Conservation (phyloP, 441 rosid species). For the Jatropha multifida region DNA sequence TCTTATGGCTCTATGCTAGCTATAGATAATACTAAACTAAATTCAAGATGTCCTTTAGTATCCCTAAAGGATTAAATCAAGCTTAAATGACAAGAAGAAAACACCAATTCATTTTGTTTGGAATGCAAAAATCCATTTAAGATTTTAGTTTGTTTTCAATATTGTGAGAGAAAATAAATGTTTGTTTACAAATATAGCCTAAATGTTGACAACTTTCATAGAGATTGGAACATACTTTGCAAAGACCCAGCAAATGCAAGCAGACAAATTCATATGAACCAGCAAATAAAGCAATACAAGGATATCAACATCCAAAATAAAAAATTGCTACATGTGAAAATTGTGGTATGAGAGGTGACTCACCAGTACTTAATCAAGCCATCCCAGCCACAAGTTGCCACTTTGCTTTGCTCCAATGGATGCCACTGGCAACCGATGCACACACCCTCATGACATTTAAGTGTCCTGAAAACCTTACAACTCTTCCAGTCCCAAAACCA, state of each 20-base stretch:
- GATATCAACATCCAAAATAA: background rate
- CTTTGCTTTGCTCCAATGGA: slow-evolving; percentile 98
- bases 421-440: slow-evolving; percentile 97
- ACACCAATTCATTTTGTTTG: background rate
- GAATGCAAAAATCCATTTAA: background rate
- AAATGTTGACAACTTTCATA: background rate
- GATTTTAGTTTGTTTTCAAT: background rate
- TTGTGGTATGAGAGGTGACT: slow-evolving; percentile 30
- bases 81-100: background rate
- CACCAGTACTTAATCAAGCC: slow-evolving; percentile 99
- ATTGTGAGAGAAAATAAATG: background rate
- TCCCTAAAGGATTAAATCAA: background rate
- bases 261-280: background rate
- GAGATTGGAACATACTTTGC: background rate
- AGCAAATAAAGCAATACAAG: background rate
- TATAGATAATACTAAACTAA: no score
- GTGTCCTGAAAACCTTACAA: slow-evolving; percentile 87
- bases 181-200: background rate
- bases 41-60: background rate
- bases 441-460: slow-evolving; percentile 89
- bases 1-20: no score
- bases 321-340: background rate
- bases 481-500: slow-evolving; percentile 99
- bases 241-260: background rate
- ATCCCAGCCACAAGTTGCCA: slow-evolving; percentile 99